Conservation (phyloP, 1,139 yeast species). For the Suhomyces kunorum region DNA sequence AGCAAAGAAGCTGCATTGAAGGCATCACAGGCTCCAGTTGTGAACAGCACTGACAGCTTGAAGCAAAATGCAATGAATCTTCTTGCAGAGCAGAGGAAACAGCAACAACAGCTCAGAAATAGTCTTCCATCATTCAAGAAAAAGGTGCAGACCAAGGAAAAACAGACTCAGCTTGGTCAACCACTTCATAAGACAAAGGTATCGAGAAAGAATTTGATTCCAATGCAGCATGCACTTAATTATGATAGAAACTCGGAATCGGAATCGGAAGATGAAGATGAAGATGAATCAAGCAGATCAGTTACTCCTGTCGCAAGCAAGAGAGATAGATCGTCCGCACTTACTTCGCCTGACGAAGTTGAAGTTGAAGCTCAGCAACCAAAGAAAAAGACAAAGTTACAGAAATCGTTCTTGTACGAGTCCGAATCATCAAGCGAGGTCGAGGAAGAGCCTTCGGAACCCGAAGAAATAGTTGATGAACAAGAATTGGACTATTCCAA, state of each 20-base stretch:
- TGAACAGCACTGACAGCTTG: conserved; percentile 18
- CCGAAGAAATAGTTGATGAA: conserved; percentile 12
- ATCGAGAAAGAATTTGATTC: conserved; percentile 42
- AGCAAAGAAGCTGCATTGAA: conserved; percentile 34
- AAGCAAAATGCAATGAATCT: conserved; percentile 31
- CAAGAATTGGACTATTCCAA: conserved; percentile 25
- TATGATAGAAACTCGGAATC: conserved; percentile 46
- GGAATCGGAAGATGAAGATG: conserved; percentile 35
- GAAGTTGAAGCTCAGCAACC: conserved; percentile 27
- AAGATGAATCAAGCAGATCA: conserved; percentile 44
- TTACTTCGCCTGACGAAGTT: conserved; percentile 31
- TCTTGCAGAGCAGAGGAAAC: conserved; percentile 28
- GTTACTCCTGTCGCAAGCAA: conserved; percentile 40
- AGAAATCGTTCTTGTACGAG: conserved; percentile 31
- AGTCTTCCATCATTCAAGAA: conserved; percentile 43
- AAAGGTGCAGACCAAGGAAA: conserved; percentile 23
- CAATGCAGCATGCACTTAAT: conserved; percentile 75
- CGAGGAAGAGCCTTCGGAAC: conserved; percentile 10
- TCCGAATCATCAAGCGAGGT: conserved; percentile 23
- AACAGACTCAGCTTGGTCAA: not conserved
- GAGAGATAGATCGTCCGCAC: conserved; percentile 21
- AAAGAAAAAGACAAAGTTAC: conserved; percentile 20
- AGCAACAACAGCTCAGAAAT: conserved; percentile 37
- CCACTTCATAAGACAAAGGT: conserved; percentile 13
- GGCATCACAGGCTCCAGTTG: conserved; percentile 17